phyloP scores from a whole-genome alignment of 2,329 filamentous ascomycete species.

The Fusarium miscanthi region DNA sequence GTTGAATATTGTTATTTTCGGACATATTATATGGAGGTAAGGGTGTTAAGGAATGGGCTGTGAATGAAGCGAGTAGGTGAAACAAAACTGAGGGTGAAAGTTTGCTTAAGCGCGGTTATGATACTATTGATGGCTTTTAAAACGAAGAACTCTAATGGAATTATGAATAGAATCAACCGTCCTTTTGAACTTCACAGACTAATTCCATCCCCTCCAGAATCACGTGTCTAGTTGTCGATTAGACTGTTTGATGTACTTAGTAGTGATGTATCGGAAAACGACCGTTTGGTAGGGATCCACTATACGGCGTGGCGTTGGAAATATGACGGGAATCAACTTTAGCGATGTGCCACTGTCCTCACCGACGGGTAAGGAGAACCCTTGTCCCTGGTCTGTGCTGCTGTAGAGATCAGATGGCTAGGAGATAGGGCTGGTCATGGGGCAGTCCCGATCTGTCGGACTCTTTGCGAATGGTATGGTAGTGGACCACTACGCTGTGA shows the following conservation, averaged over 20 bases:
- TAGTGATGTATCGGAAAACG: not conserved
- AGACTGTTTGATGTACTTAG: not conserved
- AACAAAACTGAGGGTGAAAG: no score
- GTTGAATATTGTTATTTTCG: not conserved
- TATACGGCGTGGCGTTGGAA: not conserved
- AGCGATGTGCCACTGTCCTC: not conserved
- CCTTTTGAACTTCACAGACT: not conserved
- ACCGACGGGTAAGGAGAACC: not conserved
- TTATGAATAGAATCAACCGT: no score
- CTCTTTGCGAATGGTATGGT: not conserved
- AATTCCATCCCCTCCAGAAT: not conserved
- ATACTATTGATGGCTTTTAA: not conserved
- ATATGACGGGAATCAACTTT: not conserved
- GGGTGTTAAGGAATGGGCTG: rapidly evolving
- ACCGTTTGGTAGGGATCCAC: not conserved
- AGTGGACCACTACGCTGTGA: not conserved
- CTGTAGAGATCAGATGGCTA: not conserved
- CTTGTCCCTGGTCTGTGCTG: not conserved
- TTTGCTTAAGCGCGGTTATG: not conserved
- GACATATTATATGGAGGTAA: not conserved
- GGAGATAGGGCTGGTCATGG: not conserved
- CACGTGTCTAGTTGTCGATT: not conserved
- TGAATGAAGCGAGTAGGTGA: not conserved
- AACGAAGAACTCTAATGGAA: not conserved
- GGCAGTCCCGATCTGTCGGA: not conserved